Evolutionary conservation across 2,329 filamentous ascomycete genomes (phyloP).

Genomic region (Aureobasidium musti): DNA sequence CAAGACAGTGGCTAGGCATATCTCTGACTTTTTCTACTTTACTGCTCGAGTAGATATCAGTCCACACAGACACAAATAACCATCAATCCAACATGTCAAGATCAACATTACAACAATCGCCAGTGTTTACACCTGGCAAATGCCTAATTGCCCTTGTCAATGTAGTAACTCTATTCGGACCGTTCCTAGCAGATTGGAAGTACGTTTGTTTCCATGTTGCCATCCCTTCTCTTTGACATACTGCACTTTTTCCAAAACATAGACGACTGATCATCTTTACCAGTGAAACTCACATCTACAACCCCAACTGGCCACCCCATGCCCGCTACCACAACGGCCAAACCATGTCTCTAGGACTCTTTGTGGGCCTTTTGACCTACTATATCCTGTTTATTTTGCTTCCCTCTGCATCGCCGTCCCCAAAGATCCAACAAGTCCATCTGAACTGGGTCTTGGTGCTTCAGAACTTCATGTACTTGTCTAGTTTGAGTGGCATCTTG

Average conservation of each 20-base stretch:
- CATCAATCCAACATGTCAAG: neutral
- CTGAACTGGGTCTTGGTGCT: neutral
- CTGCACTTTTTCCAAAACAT: neutral
- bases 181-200: neutral
- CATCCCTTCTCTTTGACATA: neutral
- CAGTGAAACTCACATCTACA: slow-evolving; percentile 48
- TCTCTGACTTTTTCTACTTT: too few relatives aligned
- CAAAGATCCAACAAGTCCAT: neutral
- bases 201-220: too few relatives aligned
- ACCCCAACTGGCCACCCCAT: slow-evolving; percentile 52
- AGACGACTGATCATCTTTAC: too few relatives aligned
- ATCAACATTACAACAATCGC: too few relatives aligned
- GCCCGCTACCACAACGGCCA: slow-evolving; percentile 54
- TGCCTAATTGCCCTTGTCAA: neutral
- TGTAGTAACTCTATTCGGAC: neutral
- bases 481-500: neutral
- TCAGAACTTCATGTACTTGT: neutral
- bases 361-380: slow-evolving; percentile 37
- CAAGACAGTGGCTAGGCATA: too few relatives aligned
- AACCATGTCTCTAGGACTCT: slow-evolving; percentile 49
- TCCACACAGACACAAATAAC: neutral
- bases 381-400: neutral
- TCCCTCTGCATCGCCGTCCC: neutral
- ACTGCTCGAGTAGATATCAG: too few relatives aligned
- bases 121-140: neutral